Evolutionary conservation across 371 early-diverging fungal genomes (phyloP).

Genomic region (Mortierella polycephala): DNA sequence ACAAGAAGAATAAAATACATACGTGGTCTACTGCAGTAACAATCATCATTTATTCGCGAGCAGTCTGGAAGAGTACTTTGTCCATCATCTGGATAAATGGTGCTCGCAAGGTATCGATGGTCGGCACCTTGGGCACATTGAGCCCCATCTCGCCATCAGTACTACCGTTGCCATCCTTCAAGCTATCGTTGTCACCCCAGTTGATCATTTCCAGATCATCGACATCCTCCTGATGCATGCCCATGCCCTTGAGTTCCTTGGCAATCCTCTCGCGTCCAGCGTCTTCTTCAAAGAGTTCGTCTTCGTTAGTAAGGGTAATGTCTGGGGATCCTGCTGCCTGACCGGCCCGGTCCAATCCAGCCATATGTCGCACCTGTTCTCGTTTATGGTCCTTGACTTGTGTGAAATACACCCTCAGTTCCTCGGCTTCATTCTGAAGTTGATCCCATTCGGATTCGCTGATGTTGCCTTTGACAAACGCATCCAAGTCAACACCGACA

Average conservation of each 20-base stretch:
- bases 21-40: too few species aligned
- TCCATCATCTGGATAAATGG: constrained; percentile 48
- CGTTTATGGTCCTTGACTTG: constrained; percentile 43
- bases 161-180: constrained; percentile 4
- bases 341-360: constrained; percentile 31
- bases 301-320: background rate
- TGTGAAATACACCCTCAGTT: constrained; percentile 22
- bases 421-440: constrained; percentile 34
- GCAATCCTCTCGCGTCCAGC: constrained; percentile 17
- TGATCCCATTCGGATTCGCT: constrained; percentile 10
- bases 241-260: constrained; percentile 34
- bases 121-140: constrained; percentile 36
- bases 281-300: background rate
- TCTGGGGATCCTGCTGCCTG: background rate
- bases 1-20: too few species aligned
- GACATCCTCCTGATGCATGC: constrained; percentile 43
- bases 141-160: constrained; percentile 8
- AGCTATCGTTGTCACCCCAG: constrained; percentile 17
- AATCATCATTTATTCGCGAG: constrained; percentile 23
- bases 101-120: constrained; percentile 27
- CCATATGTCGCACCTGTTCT: constrained; percentile 44
- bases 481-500: constrained; percentile 25
- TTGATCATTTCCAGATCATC: constrained; percentile 53
- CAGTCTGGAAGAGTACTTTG: constrained; percentile 35
- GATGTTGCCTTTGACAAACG: constrained; percentile 16